Percentiles rank a stretch among this genome's conserved stretches.
phyloP scores from a whole-genome alignment of 768 basidiomycete genomes.

The Suillus subluteus region DNA sequence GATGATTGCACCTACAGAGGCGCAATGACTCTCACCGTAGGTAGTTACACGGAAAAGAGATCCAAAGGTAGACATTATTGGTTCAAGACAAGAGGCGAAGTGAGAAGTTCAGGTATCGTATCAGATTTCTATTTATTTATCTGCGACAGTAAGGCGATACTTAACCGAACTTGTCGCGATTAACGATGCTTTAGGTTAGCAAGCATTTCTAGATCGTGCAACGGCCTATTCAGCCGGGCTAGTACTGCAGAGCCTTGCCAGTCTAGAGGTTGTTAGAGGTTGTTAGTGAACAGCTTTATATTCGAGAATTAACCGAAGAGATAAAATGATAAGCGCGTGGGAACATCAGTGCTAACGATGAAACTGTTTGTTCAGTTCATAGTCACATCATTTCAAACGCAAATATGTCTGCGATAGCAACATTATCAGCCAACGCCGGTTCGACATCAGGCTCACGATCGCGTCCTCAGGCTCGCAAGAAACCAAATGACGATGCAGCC shows the following conservation, averaged over 20 bases:
- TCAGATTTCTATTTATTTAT: slow-evolving; percentile 14
- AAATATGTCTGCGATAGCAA: slow-evolving; percentile 19
- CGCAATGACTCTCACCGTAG: slow-evolving; percentile 97
- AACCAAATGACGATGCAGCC: slow-evolving; percentile 68
- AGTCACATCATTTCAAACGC: not conserved
- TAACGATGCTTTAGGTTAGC: slow-evolving; percentile 9
- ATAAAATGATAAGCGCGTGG: slow-evolving; percentile 9
- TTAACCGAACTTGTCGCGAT: slow-evolving; percentile 24
- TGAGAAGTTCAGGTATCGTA: slow-evolving; percentile 4
- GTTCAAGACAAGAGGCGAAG: slow-evolving; percentile 18
- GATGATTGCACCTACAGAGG: slow-evolving; percentile 95
- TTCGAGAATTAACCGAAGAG: not conserved
- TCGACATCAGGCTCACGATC: slow-evolving; percentile 56
- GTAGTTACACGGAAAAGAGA: slow-evolving; percentile 92
- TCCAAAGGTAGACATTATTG: slow-evolving; percentile 92
- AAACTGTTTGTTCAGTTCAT: not conserved
- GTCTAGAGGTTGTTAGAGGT: slow-evolving; percentile 8
- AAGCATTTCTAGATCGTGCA: not conserved
- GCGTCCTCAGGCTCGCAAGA: slow-evolving; percentile 65
- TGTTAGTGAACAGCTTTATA: slow-evolving; percentile 11
- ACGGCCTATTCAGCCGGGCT: not conserved
- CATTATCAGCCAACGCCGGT: slow-evolving; percentile 15
- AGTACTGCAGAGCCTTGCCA: slow-evolving; percentile 10
- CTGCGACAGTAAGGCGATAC: slow-evolving; percentile 24
- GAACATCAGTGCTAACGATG: not conserved